phyloP scores from a whole-genome alignment of 148 eudicot species.

The Rheum nobile region DNA sequence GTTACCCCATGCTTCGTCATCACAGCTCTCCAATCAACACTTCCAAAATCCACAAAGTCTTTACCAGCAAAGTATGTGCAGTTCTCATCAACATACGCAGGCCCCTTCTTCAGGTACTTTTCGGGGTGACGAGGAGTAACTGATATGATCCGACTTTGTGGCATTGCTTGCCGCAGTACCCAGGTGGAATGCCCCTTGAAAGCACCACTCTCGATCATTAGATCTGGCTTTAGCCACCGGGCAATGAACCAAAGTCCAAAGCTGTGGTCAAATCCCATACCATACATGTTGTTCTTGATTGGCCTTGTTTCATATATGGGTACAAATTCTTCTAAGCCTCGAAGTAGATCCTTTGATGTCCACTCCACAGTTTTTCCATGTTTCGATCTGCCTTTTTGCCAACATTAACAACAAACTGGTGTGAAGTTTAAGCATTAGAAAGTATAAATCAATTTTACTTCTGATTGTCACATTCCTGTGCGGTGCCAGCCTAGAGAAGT shows the following conservation, averaged over 20 bases:
- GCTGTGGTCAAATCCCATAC: conserved; percentile 99
- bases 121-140: conserved; percentile 90
- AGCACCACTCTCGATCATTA: conserved; percentile 97
- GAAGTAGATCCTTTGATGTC: conserved; percentile 82
- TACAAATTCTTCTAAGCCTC: conserved; percentile 79
- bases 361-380: conserved; percentile 90
- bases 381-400: conserved; percentile 99
- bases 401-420: conserved; percentile 48
- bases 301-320: conserved; percentile 90
- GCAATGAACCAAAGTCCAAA: conserved; percentile 97
- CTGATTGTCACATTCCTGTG: not conserved
- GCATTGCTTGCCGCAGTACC: conserved; percentile 94
- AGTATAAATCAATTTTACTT: not conserved
- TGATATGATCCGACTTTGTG: conserved; percentile 66
- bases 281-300: conserved; percentile 83
- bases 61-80: conserved; percentile 97
- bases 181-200: conserved; percentile 98
- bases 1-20: conserved; percentile 67
- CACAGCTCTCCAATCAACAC: conserved; percentile 69
- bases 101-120: conserved; percentile 87
- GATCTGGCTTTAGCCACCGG: conserved; percentile 82
- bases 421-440: conserved; percentile 15
- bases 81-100: conserved; percentile 89
- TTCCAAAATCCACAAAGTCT: conserved; percentile 91
- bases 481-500: not conserved